Conservation (phyloP, 176 grass and related monocot species). For the Tillandsia fasciculata region DNA sequence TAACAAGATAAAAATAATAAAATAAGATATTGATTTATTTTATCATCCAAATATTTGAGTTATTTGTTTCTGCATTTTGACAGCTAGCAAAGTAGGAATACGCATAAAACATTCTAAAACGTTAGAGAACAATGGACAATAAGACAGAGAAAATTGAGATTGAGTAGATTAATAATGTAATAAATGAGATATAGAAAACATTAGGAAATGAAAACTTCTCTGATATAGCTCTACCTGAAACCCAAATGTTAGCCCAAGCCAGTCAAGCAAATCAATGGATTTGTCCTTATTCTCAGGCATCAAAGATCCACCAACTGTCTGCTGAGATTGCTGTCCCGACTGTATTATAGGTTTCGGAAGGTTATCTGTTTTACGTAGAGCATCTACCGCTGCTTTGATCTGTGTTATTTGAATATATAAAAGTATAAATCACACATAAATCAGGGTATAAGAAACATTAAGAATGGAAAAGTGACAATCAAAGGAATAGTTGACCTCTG, state of each 20-base stretch:
- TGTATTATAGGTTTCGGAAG: constrained; percentile 39
- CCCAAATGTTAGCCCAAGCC: constrained; percentile 75
- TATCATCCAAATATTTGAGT: neutral
- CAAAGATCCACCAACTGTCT: constrained; percentile 14
- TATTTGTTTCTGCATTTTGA: neutral
- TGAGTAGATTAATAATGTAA: neutral
- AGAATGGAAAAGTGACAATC: constrained; percentile 12
- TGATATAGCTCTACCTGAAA: constrained; percentile 55
- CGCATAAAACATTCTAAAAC: neutral
- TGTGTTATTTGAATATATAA: constrained; percentile 21
- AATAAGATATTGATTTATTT: constrained; percentile 10
- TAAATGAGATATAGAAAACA: neutral
- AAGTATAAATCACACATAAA: constrained; percentile 1
- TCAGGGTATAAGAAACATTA: neutral
- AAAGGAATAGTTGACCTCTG: constrained; percentile 44
- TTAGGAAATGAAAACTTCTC: neutral
- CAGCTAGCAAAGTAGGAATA: neutral
- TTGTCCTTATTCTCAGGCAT: constrained; percentile 2
- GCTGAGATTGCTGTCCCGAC: neutral
- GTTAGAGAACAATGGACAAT: neutral
- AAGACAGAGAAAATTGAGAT: neutral
- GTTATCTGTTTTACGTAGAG: constrained; percentile 21
- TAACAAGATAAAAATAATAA: constrained; percentile 23
- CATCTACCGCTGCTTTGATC: constrained; percentile 71
- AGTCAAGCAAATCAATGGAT: constrained; percentile 76